Conservation (phyloP, 306 rosid species). For the Ceratonia siliqua region DNA sequence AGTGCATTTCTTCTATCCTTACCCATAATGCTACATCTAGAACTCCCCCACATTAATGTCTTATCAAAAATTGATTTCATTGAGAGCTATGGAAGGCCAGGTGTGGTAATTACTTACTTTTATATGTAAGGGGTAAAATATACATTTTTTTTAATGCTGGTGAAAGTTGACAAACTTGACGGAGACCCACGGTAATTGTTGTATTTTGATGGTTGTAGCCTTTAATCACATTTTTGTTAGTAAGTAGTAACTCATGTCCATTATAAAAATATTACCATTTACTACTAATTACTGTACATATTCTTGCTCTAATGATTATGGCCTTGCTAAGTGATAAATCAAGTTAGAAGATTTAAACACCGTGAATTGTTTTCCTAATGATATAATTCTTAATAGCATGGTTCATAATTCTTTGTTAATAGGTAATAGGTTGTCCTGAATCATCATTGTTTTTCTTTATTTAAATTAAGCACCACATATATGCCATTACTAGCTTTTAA, state of each 20-base stretch:
- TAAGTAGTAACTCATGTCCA: constrained; percentile 28
- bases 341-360: constrained; percentile 4
- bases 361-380: constrained; percentile 9
- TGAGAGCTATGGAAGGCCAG: constrained; percentile 89
- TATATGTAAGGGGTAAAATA: background rate
- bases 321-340: background rate
- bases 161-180: no score
- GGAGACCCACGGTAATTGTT: constrained; percentile 32
- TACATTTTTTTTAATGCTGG: constrained; percentile 14
- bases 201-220: constrained; percentile 50
- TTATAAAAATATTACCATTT: constrained; percentile 10
- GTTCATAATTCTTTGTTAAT: constrained; percentile 3
- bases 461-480: constrained; percentile 17
- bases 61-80: constrained; percentile 91
- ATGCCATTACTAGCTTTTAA: constrained; percentile 3
- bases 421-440: background rate
- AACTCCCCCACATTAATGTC: constrained; percentile 87
- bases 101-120: constrained; percentile 44
- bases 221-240: no score
- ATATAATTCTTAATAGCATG: background rate
- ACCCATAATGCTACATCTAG: constrained; percentile 90
- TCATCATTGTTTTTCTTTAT: constrained; percentile 14
- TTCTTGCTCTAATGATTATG: constrained; percentile 13
- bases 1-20: constrained; percentile 87
- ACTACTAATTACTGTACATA: background rate